Conservation (phyloP, 108 stramenopile genomes). For the Licmophora abbreviata region DNA sequence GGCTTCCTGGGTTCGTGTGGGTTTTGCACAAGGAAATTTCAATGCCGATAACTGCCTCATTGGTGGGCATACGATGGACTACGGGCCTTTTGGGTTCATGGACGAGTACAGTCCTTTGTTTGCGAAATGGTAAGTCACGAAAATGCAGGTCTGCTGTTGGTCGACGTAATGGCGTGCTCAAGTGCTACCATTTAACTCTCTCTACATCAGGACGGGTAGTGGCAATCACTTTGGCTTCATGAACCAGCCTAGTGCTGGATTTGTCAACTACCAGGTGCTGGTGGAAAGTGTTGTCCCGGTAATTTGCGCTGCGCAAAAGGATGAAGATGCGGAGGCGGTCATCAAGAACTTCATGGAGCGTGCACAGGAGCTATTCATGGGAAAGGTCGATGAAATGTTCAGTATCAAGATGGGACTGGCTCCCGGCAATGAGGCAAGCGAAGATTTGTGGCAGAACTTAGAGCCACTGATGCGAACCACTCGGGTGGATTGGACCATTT, state of each 20-base stretch:
- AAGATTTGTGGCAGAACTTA: constrained; percentile 55
- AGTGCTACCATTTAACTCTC: no score
- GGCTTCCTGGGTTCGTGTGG: constrained; percentile 81
- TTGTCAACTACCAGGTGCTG: constrained; percentile 72
- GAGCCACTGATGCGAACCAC: constrained; percentile 35
- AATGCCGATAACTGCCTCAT: constrained; percentile 91
- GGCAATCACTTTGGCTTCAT: constrained; percentile 86
- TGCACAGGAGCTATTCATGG: constrained; percentile 48
- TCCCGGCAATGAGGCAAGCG: constrained; percentile 27
- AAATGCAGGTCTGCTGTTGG: no score
- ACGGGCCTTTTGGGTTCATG: constrained; percentile 93
- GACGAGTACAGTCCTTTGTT: constrained; percentile 79
- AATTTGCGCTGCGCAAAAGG: constrained; percentile 42
- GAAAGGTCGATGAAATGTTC: constrained; percentile 37
- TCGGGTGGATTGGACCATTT: constrained; percentile 77
- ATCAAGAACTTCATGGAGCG: constrained; percentile 28
- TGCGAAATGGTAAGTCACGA: constrained; percentile 90
- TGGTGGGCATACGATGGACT: constrained; percentile 86
- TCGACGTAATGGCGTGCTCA: no score
- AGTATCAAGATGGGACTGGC: constrained; percentile 56
- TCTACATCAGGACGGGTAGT: no score
- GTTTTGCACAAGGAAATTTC: constrained; percentile 94
- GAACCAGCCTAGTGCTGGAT: constrained; percentile 81
- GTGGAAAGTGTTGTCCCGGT: constrained; percentile 66
- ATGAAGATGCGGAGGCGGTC: constrained; percentile 21